Conservation (phyloP, 108 stramenopile genomes). For the Fragilariopsis cylindrus region DNA sequence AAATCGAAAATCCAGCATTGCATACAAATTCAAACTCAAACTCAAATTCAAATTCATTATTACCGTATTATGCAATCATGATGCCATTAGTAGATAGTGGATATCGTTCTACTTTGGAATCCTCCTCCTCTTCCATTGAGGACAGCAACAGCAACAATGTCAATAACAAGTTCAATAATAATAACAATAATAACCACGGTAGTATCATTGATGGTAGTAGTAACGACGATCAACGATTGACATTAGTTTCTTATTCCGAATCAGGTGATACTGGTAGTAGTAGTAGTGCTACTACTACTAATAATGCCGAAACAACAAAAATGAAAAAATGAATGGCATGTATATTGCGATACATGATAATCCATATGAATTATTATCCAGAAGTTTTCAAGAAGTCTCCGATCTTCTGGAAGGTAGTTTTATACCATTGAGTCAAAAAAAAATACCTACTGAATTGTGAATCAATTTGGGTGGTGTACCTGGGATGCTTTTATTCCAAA, state of each 20-base stretch:
- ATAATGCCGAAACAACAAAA: neutral
- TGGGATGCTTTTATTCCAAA: constrained; percentile 77
- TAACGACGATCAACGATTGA: neutral
- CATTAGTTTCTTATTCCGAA: constrained; percentile 40
- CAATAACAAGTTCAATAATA: neutral
- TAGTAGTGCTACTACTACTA: no score
- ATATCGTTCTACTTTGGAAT: constrained; percentile 37
- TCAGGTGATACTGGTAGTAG: constrained; percentile 21
- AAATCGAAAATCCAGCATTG: constrained; percentile 24
- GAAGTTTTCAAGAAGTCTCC: constrained; percentile 39
- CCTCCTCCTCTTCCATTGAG: constrained; percentile 1
- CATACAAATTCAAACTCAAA: neutral
- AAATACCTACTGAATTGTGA: constrained; percentile 36
- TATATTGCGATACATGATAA: constrained; percentile 40
- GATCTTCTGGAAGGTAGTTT: constrained; percentile 26
- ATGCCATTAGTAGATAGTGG: constrained; percentile 46
- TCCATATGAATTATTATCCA: constrained; percentile 37
- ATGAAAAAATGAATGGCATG: constrained; percentile 28
- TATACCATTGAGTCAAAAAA: constrained; percentile 30
- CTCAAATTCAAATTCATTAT: no score
- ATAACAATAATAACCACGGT: neutral
- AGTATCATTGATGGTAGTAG: neutral
- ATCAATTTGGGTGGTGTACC: constrained; percentile 75
- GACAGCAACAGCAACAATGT: neutral
- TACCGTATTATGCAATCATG: constrained; percentile 32